Conservation (phyloP, 1,284 basidiomycete species). For the Somion occarium region DNA sequence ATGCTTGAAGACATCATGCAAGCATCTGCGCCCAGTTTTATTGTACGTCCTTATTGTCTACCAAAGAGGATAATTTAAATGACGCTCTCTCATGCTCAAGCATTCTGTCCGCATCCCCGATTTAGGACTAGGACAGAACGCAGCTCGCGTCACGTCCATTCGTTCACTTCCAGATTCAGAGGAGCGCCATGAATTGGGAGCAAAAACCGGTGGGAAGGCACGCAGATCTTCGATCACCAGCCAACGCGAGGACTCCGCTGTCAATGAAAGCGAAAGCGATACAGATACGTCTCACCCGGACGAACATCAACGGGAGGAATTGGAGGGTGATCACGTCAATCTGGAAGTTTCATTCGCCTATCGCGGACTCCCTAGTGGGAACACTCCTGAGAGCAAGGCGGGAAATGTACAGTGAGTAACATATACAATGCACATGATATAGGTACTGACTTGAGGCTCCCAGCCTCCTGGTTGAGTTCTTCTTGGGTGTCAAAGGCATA, state of each 20-base stretch:
- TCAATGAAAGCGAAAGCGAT: slow-evolving; percentile 14
- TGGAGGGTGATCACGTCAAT: slow-evolving; percentile 40
- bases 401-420: slow-evolving; percentile 52
- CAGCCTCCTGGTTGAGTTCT: slow-evolving; percentile 61
- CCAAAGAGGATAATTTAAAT: not conserved
- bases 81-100: slow-evolving; percentile 12
- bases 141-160: slow-evolving; percentile 32
- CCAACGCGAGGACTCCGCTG: slow-evolving; percentile 8
- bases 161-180: slow-evolving; percentile 29
- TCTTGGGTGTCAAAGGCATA: slow-evolving; percentile 49
- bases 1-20: slow-evolving; percentile 41
- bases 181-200: slow-evolving; percentile 6
- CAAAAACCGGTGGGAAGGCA: not conserved
- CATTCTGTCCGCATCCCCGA: slow-evolving; percentile 34
- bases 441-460: too few relatives aligned
- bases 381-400: slow-evolving; percentile 36
- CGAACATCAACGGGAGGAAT: slow-evolving; percentile 19
- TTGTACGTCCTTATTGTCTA: slow-evolving; percentile 21
- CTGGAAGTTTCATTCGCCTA: slow-evolving; percentile 77
- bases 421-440: not conserved
- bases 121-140: slow-evolving; percentile 30
- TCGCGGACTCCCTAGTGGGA: slow-evolving; percentile 52
- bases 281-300: slow-evolving; percentile 16
- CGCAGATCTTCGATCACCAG: slow-evolving; percentile 9
- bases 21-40: slow-evolving; percentile 31